Evolutionary conservation across 768 basidiomycete genomes (phyloP), one percentile per base, ranked within the genome.

Genomic region (Cyathus striatus): DNA sequence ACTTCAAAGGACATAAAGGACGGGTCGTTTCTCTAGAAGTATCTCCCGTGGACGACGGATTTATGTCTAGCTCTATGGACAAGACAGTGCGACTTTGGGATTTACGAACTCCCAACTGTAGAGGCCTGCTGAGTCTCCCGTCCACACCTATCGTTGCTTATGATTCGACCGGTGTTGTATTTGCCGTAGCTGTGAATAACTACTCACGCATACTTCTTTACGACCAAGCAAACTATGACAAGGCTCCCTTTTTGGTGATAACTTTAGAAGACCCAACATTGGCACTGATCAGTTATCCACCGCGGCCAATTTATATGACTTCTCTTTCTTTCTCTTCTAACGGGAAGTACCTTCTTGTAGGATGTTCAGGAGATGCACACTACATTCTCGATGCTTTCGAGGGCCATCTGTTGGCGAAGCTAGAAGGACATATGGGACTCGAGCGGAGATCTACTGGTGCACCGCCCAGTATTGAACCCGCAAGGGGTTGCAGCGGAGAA

Each of bases 31-130:
- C 94, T 0, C 69, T 99, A 9, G 87, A 94, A 58, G 81, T 98
- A 44, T 91, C 89, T 0, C 96, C 96, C 1, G 74, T 86, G 1
- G 90, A 97, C 56, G 94, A 98, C 55, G 87, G 87, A 1, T 98
- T 99, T 69, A 86, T 99, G 76, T 96, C 95, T 9, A 89, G 83
- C 2, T 90, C 94, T 0, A 69, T 90, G 59, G 96, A 99, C 69
- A 90, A 86, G 55, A 97, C 93, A 1, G 94, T 98, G 16, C 81
- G 95, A 21, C 66, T 98, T 14, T 99, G 96, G 96, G 96, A 99
- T 64, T 74, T 97, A 30, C 83, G 94, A 35, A 70, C 82, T 10
- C 79, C 83, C 0, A 69, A 70, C 18, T 92, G 90, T 57, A 76
- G 86, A 44, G 93, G 93, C 20, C 71, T 86, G 21, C 70, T 93